phyloP scores from a whole-genome alignment of 148 eudicot genomes.

The Chenopodium album region DNA sequence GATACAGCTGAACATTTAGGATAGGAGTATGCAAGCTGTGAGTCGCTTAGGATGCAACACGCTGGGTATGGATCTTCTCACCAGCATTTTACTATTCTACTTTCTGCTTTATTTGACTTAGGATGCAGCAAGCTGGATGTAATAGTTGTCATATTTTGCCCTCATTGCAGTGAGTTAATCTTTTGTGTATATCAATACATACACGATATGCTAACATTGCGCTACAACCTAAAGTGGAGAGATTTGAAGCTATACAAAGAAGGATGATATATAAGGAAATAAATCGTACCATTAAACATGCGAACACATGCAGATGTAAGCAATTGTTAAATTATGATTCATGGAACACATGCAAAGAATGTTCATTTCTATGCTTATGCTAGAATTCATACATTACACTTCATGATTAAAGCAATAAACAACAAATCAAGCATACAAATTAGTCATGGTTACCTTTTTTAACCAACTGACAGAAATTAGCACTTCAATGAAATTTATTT shows the following conservation, averaged over 20 bases:
- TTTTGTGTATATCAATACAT: background rate
- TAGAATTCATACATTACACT: background rate
- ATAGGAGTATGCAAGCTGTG: background rate
- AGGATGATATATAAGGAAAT: background rate
- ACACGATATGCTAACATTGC: background rate
- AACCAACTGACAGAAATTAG: background rate
- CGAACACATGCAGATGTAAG: background rate
- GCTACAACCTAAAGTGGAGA: background rate
- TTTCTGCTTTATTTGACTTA: background rate
- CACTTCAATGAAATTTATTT: background rate
- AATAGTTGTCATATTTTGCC: background rate
- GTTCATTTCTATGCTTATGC: background rate
- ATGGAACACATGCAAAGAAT: conserved; percentile 15
- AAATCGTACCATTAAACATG: background rate
- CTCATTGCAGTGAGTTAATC: background rate
- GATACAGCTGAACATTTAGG: background rate
- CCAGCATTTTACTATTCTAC: too few species aligned
- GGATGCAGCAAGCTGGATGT: background rate
- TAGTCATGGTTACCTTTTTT: background rate
- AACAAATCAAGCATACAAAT: background rate
- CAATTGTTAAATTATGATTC: background rate
- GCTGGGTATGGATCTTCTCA: background rate
- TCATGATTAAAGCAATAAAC: background rate
- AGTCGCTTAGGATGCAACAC: background rate
- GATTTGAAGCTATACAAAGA: background rate